These are phyloP conservation scores for Aspergillus unguis DNA, from an alignment of 2,329 filamentous ascomycete species.

Conservation along the genomic window DNA sequence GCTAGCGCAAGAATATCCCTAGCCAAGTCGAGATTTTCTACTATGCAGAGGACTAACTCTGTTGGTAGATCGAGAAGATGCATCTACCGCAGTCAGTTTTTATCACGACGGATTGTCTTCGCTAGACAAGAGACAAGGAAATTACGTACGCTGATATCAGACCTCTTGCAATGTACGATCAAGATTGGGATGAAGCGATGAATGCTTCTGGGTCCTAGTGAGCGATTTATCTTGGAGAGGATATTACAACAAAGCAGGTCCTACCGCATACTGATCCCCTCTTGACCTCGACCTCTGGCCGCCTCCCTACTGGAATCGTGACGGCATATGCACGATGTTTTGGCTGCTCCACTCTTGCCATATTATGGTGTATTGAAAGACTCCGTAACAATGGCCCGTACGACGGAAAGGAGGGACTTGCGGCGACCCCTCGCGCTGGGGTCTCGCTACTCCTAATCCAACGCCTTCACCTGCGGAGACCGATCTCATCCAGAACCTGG, in stretches of 20 bases:
- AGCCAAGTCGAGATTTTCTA: neutral
- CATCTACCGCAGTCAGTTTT: neutral
- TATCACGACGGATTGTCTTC: neutral
- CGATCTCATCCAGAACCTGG: neutral
- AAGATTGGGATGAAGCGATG: neutral
- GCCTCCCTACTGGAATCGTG: neutral
- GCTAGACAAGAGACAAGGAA: neutral
- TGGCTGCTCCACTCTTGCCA: neutral
- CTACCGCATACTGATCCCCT: neutral
- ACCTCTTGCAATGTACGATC: neutral
- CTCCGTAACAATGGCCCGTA: neutral
- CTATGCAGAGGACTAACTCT: slow-evolving; percentile 1
- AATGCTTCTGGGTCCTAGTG: neutral
- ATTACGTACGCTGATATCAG: neutral
- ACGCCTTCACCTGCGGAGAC: neutral
- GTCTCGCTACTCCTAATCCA: neutral
- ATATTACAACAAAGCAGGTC: neutral
- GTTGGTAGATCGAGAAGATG: neutral
- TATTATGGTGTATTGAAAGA: slow-evolving; percentile 4
- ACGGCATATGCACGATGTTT: neutral
- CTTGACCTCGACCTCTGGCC: neutral
- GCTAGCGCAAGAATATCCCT: slow-evolving; percentile 1
- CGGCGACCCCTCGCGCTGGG: neutral
- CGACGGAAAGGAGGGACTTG: neutral
- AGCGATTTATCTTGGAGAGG: neutral